Base-by-base conservation (phyloP, 208 protist species). In the Herpetomonas samuelpessoai region DNA sequence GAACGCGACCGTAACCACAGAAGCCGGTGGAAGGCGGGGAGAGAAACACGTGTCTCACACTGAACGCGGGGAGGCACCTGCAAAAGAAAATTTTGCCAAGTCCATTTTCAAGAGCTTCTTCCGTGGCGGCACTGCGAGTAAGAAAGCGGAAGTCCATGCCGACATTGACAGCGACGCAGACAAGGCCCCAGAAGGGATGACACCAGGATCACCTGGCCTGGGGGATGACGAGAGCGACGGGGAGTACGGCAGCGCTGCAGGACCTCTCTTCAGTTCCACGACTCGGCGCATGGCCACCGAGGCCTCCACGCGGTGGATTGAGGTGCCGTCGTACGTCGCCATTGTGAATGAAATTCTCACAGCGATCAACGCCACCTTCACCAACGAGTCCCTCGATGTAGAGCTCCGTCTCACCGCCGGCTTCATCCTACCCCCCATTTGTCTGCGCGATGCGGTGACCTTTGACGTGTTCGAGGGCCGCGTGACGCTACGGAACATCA, bases 381-480 rank as follows among this genome's bases (percentile, higher is more conserved):
- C 55, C 10, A 70, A 86, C 52, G 24, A 30, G 25, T 64, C 61
- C 10, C 51, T 79, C 22, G 60, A 57, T 18, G 57, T 82, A 1
- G 75, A 80, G 27, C 60, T 92, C 14, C 71, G 74, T 6, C 58
- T 82, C 25, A 68, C 65, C 0, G 68, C 75, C 9, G 77, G 72
- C 1, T 51, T 74, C 30, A 53, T 81, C n/a, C 72, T 87, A 16
- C 57, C 76, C 9, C 64, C 69, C 44, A 57, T 88, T 9, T 73
- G 71, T 12, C 70, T 88, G 57, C 62, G 68, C 10, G 79, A 77
- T 54, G 68, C 27, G 14, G 51, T 58, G 50, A 71, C 75, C 7
- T 88, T 93, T 55, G 72, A 75, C 1, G 51, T 71, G 1, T 81
- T 81, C 30, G 77, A 90, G 57, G 83, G 86, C 0, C 83, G 71